Evolutionary conservation across 116 monocot species (phyloP).

Genomic region (Dioscorea cayenensis): DNA sequence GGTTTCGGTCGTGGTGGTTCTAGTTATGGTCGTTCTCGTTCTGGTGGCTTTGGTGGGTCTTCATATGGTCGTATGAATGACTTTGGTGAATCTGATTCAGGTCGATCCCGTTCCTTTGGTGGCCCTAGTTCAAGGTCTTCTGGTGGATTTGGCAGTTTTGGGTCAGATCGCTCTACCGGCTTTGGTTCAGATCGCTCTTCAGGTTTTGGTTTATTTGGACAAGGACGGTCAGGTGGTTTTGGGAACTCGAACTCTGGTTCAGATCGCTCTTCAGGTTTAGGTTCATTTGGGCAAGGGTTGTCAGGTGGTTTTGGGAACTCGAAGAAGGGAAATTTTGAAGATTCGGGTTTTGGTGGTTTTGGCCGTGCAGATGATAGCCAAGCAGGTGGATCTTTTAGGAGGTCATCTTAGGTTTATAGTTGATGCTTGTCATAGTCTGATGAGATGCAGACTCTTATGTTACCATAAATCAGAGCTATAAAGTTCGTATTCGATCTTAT

Average conservation of each 20-base stretch:
- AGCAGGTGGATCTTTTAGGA: constrained; percentile 9
- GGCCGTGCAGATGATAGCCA: constrained; percentile 7
- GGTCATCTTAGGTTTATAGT: constrained; percentile 7
- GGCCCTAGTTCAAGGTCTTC: constrained; percentile 27
- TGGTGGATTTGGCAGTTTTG: constrained; percentile 20
- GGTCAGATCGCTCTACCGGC: constrained; percentile 18
- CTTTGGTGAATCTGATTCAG: constrained; percentile 22
- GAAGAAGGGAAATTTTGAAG: constrained; percentile 1
- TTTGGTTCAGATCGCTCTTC: constrained; percentile 18
- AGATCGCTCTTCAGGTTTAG: constrained; percentile 5
- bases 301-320: constrained; percentile 8
- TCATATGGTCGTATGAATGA: constrained; percentile 16
- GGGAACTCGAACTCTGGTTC: constrained; percentile 15
- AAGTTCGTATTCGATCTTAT: no score
- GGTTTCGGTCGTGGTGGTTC: constrained; percentile 23
- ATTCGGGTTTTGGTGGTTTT: constrained; percentile 6
- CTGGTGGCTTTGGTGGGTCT: constrained; percentile 20
- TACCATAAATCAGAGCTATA: no score
- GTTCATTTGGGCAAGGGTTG: constrained; percentile 15
- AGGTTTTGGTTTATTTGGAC: constrained; percentile 9
- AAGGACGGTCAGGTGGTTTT: constrained; percentile 26
- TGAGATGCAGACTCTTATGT: no score
- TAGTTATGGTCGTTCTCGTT: constrained; percentile 11
- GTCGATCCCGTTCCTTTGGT: constrained; percentile 16
- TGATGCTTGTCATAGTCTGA: not conserved